Evolutionary conservation across 2,329 filamentous ascomycete genomes (phyloP).

Genomic region (Diaporthe eres): DNA sequence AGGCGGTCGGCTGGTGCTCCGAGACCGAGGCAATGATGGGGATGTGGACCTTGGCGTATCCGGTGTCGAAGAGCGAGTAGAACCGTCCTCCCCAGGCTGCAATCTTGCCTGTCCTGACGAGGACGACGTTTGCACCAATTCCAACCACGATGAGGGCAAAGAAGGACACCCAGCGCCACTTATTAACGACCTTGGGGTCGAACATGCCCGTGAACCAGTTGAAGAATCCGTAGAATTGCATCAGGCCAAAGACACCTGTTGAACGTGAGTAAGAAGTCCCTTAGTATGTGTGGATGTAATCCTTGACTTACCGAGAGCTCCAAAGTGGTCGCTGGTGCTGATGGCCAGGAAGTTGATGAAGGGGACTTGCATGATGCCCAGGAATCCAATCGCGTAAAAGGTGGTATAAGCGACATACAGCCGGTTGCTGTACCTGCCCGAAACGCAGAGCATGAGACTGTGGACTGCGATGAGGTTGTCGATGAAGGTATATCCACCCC

Average conservation of each 20-base stretch:
- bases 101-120: slow-evolving; percentile 90
- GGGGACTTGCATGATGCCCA: slow-evolving; percentile 99
- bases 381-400: slow-evolving; percentile 95
- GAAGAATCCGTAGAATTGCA: slow-evolving; percentile 93
- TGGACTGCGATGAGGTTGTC: slow-evolving; percentile 97
- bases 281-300: slow-evolving; percentile 1
- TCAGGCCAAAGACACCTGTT: slow-evolving; percentile 90
- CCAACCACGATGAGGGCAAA: slow-evolving; percentile 81
- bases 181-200: slow-evolving; percentile 94
- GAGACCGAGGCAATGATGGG: slow-evolving; percentile 99
- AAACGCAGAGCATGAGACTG: slow-evolving; percentile 92
- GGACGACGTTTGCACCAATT: slow-evolving; percentile 83
- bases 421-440: slow-evolving; percentile 95
- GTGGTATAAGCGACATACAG: slow-evolving; percentile 98
- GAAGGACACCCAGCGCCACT: slow-evolving; percentile 83
- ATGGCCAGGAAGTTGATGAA: slow-evolving; percentile 98
- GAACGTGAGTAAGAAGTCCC: slow-evolving; percentile 40
- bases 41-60: slow-evolving; percentile 99
- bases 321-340: slow-evolving; percentile 98
- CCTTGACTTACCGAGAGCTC: slow-evolving; percentile 81
- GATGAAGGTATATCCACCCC: slow-evolving; percentile 99
- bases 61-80: slow-evolving; percentile 99
- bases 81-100: slow-evolving; percentile 98
- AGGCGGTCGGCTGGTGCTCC: slow-evolving; percentile 98
- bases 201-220: slow-evolving; percentile 92